Base-by-base conservation (phyloP, 2,329 filamentous ascomycete species). In the Paecilomyces sp. region DNA sequence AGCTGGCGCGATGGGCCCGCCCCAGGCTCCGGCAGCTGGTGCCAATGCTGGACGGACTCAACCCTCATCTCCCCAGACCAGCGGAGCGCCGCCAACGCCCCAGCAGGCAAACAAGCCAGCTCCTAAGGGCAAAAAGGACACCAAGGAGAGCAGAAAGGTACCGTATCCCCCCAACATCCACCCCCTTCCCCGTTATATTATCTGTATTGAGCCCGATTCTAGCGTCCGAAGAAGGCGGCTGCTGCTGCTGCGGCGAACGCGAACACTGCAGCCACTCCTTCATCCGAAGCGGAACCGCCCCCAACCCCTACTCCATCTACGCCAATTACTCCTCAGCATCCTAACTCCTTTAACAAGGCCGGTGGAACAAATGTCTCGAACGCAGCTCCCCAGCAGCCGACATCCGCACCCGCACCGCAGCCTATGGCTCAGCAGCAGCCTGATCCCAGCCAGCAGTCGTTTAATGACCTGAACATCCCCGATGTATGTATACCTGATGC, bases 11-110 rank as follows among this genome's bases (percentile, higher is more conserved):
- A 81, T 81, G 79, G 79, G 79, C 55, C 79, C 79, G 31, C 79
- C 79, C 47, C 77, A 79, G 62, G 76, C 74, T 55, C 79, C 77
- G 8, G 72, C 77, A 3, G 69, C 70, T 47, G 68, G 69, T 24
- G 76, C 70, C 60, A 76, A 72, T 59, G 69, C 72, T 56, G 76
- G 75, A 56, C 75, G 77, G 33, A 69, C 72, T 25, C 75, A 76
- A 62, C 74, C 76, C 15, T 69, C 73, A 24, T 80, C 79, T 58
- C 79, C 79, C 55, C 72, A 78, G 59, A 74, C 74, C n/a, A 72
- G 69, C 52, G 74, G 77, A 58, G 83, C 83, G 22, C 84, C 85
- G 15, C 85, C 85, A 5, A 88, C 85, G 5, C 85, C 85, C 1
- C 83, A 82, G 61, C 84, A 85, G 69, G 67, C 75, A n/a, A 82